Base-by-base conservation (phyloP, 768 basidiomycete species). In the Pleurotus pulmonarius region DNA sequence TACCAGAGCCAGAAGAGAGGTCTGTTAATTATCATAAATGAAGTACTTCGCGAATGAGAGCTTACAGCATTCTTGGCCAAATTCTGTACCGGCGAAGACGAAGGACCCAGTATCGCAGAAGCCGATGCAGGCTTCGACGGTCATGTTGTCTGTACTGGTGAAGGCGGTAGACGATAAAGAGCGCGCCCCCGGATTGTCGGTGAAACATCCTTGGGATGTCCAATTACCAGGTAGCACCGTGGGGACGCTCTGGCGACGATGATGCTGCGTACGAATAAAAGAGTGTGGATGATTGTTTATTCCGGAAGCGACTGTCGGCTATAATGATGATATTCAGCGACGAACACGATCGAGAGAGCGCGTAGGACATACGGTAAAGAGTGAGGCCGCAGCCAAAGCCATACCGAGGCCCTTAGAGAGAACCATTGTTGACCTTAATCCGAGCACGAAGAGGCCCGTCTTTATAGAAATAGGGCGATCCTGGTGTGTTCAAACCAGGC, bases 1-100 rank as follows among this genome's bases (percentile, higher is more conserved):
- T 90, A 57, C 25, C 11, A 49, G 37, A 56, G 57, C 25, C 11
- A 49, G 37, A 56, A 56, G 52, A 52, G 20, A 34, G 16, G 48
- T 45, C 46, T 41, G 38, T 22, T 7, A 58, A 45, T 41, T 29
- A 45, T 46, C 25, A 49, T 38, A 48, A 56, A 16, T 46, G 11
- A 26, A n/a, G 46, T n/a, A 59, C 46, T 6, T 46, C 34, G 9
- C 18, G 34, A 29, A 55, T 56, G n/a, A 47, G 11, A 39, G 51
- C 51, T 53, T 43, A 55, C 43, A 56, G 43, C 67, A 49, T 54
- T 70, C 70, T 47, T 58, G 58, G 54, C 64, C 65, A 24, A 77
- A 90, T 69, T 91, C 89, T 15, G 83, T 76, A 12, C 90, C 90
- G 15, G 89, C 87, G 60, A 81, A 89, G 57, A 85, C 69, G 64